Base-by-base conservation (phyloP, 306 rosid genomes). In the Carpinus viminea region DNA sequence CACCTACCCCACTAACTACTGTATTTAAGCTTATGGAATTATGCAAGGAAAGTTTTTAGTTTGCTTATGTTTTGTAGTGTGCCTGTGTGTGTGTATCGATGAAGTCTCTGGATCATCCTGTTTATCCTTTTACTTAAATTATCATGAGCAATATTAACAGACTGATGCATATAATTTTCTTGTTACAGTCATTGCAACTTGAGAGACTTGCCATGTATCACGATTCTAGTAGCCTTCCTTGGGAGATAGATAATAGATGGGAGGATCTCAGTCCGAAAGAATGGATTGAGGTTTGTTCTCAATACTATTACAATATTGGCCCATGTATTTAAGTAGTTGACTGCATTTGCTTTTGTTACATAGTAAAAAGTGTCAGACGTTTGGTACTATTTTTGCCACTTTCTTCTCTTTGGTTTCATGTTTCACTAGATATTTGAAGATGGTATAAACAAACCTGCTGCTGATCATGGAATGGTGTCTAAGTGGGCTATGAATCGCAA, bases 181-280 rank as follows among this genome's bases (percentile, higher is more conserved):
- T 62, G 31, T 80, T 82, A 18, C 87, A 93, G 99, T 93, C 93
- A 12, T 87, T 93, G 88, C 98, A 93, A 75, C 97, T 95, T 74
- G 97, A 95, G 92, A 90, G 99, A 79, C 91, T 95, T 68, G 99
- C 98, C 50, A 72, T 95, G 88, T 95, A 95, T 85, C 99, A 95
- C 77, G 98, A 93, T 88, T 90, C 93, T 75, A 77, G 89, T 64
- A 78, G 91, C 80, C 86, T 80, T 72, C 99, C 93, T 15, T 95
- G 99, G 99, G 93, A 90, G 85, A 87, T 90, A 78, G 88, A 87
- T 20, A 95, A 90, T 82, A 85, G 84, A 73, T 95, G 99, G 99
- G 99, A 91, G 74, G 93, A 91, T 83, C 86, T 95, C 70, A 83
- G 78, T 85, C 98, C 99, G 5, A 84, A 75, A 59, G 97, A 95